Evolutionary conservation across 2,329 filamentous ascomycete species (phyloP).

Genomic region (Calycina marina): DNA sequence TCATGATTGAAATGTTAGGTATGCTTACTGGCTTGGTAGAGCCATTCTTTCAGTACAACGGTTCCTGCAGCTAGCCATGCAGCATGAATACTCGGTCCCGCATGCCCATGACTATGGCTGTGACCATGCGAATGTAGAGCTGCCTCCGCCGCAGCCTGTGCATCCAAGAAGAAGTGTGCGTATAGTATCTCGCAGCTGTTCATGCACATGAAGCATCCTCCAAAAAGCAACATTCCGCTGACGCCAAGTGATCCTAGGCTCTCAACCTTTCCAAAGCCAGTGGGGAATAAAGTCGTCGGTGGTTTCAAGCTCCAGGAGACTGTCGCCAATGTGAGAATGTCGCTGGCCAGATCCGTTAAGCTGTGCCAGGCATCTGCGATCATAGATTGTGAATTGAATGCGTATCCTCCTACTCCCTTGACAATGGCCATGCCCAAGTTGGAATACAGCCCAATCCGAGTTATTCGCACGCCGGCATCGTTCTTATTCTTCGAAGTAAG

Average conservation of each 20-base stretch:
- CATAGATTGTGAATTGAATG: constrained; percentile 90
- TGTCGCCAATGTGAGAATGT: constrained; percentile 84
- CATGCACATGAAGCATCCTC: constrained; percentile 84
- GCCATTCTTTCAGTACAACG: constrained; percentile 88
- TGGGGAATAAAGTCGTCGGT: constrained; percentile 70
- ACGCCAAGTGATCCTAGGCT: constrained; percentile 87
- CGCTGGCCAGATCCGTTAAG: constrained; percentile 86
- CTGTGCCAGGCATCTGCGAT: constrained; percentile 91
- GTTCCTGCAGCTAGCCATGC: constrained; percentile 88
- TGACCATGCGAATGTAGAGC: constrained; percentile 45
- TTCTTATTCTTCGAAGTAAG: constrained; percentile 71
- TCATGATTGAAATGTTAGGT: not conserved
- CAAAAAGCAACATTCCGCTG: constrained; percentile 75
- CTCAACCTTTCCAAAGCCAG: constrained; percentile 95
- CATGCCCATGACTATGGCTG: constrained; percentile 46
- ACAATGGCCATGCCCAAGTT: constrained; percentile 90
- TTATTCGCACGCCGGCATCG: constrained; percentile 89
- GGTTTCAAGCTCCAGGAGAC: constrained; percentile 86
- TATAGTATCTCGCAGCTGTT: constrained; percentile 58
- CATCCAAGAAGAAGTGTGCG: constrained; percentile 56
- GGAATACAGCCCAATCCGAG: constrained; percentile 71
- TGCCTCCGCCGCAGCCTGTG: constrained; percentile 35
- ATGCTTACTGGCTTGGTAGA: constrained; percentile 87
- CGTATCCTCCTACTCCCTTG: constrained; percentile 83
- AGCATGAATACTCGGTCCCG: constrained; percentile 76